phyloP scores from a whole-genome alignment of 2,329 filamentous ascomycete genomes.

The Penicillium sp. region DNA sequence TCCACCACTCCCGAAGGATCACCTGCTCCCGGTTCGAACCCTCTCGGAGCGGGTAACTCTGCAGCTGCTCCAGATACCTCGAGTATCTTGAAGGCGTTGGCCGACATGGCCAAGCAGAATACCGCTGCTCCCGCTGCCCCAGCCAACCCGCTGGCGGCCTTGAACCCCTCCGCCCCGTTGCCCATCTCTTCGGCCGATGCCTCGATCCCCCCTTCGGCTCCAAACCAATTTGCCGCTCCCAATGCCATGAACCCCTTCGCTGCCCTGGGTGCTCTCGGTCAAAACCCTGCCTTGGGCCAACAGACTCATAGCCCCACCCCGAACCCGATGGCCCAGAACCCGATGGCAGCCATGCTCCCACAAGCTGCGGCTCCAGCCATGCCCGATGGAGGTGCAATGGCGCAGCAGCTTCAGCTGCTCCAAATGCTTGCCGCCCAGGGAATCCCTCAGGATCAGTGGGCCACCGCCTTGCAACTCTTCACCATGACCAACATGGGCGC shows the following conservation, averaged over 20 bases:
- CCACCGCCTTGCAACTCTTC: constrained; percentile 54
- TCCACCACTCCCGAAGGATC: constrained; percentile 69
- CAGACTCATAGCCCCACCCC: constrained; percentile 43
- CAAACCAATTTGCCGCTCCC: constrained; percentile 46
- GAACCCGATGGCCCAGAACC: constrained; percentile 44
- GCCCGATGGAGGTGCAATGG: constrained; percentile 53
- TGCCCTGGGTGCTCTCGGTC: constrained; percentile 42
- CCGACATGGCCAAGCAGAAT: constrained; percentile 77
- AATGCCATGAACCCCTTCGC: constrained; percentile 49
- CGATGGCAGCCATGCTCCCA: constrained; percentile 44
- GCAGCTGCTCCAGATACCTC: constrained; percentile 56
- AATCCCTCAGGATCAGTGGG: constrained; percentile 75
- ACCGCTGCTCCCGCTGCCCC: constrained; percentile 50
- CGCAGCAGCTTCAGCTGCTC: constrained; percentile 71
- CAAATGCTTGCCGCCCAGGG: constrained; percentile 75
- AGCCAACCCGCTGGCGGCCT: constrained; percentile 49
- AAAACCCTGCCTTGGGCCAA: constrained; percentile 36
- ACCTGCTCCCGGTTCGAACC: constrained; percentile 46
- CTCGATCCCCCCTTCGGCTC: constrained; percentile 41
- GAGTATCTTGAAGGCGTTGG: constrained; percentile 74
- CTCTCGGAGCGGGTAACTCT: constrained; percentile 37
- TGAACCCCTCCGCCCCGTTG: constrained; percentile 46
- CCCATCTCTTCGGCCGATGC: constrained; percentile 45
- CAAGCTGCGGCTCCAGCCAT: constrained; percentile 35
- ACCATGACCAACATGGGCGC: constrained; percentile 36